phyloP scores from a whole-genome alignment of 106 monocot species.

The Apostasia shenzhenica region DNA sequence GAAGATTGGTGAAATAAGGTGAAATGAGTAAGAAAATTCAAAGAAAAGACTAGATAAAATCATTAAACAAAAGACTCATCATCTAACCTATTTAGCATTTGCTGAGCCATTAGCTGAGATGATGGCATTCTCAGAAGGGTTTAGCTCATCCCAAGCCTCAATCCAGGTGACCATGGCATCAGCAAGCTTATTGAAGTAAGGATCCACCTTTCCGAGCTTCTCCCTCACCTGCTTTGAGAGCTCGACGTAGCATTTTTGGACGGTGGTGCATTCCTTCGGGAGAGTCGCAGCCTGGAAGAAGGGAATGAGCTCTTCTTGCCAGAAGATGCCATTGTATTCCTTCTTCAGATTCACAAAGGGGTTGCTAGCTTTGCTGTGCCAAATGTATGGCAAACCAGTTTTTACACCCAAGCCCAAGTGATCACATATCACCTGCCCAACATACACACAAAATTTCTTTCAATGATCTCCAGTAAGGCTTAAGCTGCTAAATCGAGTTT shows the following conservation, averaged over 20 bases:
- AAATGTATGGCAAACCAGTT: conserved; percentile 51
- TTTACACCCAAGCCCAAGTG: conserved; percentile 51
- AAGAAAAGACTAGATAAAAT: no score
- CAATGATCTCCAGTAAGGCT: no score
- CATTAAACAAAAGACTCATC: neutral
- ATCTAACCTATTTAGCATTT: conserved; percentile 16
- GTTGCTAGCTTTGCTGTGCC: conserved; percentile 63
- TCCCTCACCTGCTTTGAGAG: conserved; percentile 51
- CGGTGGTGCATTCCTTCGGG: conserved; percentile 40
- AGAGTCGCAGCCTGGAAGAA: conserved; percentile 39
- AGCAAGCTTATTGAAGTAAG: conserved; percentile 46
- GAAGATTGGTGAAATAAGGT: no score
- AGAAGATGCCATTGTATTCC: conserved; percentile 61
- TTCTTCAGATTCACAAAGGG: conserved; percentile 54
- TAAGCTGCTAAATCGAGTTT: neutral
- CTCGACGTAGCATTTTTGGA: conserved; percentile 46
- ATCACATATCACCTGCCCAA: conserved; percentile 39
- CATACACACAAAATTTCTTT: neutral
- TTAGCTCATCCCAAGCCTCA: conserved; percentile 54
- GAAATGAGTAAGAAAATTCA: neutral
- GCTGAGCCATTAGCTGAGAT: neutral
- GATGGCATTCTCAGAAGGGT: conserved; percentile 10
- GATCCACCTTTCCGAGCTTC: conserved; percentile 31
- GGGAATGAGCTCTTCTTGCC: conserved; percentile 64
- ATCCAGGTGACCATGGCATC: conserved; percentile 63